phyloP scores from a whole-genome alignment of 2,329 filamentous ascomycete species.

The Harringtonia aguacate region DNA sequence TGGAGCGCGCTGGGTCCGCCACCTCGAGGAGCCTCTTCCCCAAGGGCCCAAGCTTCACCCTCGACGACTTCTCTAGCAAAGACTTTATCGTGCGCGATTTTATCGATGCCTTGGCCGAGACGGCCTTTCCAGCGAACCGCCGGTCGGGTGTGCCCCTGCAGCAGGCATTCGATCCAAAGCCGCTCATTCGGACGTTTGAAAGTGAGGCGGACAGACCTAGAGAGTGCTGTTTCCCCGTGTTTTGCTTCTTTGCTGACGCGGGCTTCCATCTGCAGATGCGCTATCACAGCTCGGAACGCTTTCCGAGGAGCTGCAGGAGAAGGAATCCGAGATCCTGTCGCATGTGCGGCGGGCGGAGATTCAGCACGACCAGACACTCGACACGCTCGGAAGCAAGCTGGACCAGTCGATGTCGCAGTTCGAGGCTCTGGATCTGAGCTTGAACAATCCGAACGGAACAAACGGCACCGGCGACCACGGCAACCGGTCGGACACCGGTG shows the following conservation, averaged over 20 bases:
- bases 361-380: conserved; percentile 85
- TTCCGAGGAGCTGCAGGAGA: conserved; percentile 75
- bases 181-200: conserved; percentile 91
- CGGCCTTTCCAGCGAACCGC: conserved; percentile 66
- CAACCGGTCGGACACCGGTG: conserved; percentile 39
- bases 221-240: not conserved
- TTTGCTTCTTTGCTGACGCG: conserved; percentile 16
- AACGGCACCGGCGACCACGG: conserved; percentile 28
- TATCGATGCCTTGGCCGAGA: conserved; percentile 84
- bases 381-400: conserved; percentile 77
- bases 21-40: conserved; percentile 61
- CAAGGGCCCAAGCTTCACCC: conserved; percentile 69
- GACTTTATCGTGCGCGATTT: conserved; percentile 99
- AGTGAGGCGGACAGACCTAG: conserved; percentile 29
- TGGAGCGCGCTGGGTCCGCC: conserved; percentile 29
- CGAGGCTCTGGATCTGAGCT: conserved; percentile 73
- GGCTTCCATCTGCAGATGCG: conserved; percentile 36
- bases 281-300: conserved; percentile 58
- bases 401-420: conserved; percentile 89
- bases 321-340: conserved; percentile 82
- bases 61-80: conserved; percentile 79
- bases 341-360: conserved; percentile 85
- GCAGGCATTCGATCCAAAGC: conserved; percentile 82
- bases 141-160: conserved; percentile 58
- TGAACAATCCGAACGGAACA: conserved; percentile 50